Evolutionary conservation across 2,329 filamentous ascomycete species (phyloP).

Genomic region (Penicillium sp.): DNA sequence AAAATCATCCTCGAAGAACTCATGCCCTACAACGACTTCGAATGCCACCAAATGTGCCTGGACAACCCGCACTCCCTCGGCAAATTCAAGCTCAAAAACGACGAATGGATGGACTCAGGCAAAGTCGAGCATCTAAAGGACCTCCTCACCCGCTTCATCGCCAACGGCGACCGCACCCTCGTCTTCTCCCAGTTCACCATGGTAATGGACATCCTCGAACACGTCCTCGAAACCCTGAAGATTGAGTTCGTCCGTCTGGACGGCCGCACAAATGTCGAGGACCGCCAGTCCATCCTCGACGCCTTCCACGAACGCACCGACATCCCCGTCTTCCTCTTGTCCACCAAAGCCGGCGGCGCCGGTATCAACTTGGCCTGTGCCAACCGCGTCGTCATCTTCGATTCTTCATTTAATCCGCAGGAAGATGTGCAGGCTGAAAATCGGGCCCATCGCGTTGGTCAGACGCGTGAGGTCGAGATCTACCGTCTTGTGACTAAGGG

Average conservation of each 20-base stretch:
- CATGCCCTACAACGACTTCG: constrained; percentile 56
- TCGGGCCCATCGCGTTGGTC: constrained; percentile 88
- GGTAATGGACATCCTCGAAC: constrained; percentile 83
- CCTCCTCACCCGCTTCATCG: constrained; percentile 67
- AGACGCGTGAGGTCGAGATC: constrained; percentile 85
- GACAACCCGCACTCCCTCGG: constrained; percentile 52
- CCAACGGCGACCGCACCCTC: constrained; percentile 78
- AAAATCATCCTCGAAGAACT: constrained; percentile 55
- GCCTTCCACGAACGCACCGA: constrained; percentile 70
- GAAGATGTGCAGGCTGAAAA: constrained; percentile 99
- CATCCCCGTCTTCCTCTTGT: constrained; percentile 88
- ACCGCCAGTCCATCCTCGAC: constrained; percentile 84
- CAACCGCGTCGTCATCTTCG: constrained; percentile 97
- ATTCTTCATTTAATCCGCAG: constrained; percentile 95
- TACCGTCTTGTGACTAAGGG: constrained; percentile 73
- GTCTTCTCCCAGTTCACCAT: constrained; percentile 93
- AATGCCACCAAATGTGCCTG: constrained; percentile 57
- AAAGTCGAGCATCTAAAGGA: constrained; percentile 80
- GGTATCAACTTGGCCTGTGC: constrained; percentile 94
- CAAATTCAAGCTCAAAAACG: constrained; percentile 55
- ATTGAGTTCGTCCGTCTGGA: constrained; percentile 83
- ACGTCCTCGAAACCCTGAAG: constrained; percentile 68
- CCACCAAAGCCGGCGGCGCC: constrained; percentile 90
- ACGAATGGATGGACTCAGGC: constrained; percentile 69
- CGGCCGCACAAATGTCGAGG: constrained; percentile 73